Conservation (phyloP, 2,329 filamentous ascomycete species). For the Aureobasidium lini region DNA sequence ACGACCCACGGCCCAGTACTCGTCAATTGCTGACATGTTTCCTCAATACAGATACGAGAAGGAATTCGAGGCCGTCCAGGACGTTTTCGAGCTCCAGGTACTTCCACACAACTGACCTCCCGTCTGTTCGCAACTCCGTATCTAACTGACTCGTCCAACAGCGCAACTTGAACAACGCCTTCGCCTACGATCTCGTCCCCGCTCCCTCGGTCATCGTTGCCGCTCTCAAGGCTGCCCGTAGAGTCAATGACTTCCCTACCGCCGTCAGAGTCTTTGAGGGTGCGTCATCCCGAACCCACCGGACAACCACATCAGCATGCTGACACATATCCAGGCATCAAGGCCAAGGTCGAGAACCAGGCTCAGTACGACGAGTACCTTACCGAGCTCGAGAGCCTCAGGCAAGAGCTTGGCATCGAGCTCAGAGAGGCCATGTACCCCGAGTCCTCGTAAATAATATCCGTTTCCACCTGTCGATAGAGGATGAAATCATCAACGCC, state of each 20-base stretch:
- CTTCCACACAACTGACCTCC: slow-evolving; percentile 13
- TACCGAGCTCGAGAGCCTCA: slow-evolving; percentile 81
- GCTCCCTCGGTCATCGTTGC: slow-evolving; percentile 84
- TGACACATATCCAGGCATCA: slow-evolving; percentile 60
- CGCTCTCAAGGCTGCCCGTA: slow-evolving; percentile 84
- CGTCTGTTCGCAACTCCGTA: background rate
- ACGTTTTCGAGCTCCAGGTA: slow-evolving; percentile 99
- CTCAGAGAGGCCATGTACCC: slow-evolving; percentile 94
- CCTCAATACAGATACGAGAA: slow-evolving; percentile 78
- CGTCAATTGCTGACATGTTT: slow-evolving; percentile 12
- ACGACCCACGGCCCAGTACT: background rate
- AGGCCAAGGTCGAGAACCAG: slow-evolving; percentile 99
- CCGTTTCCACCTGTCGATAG: background rate
- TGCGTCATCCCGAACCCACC: slow-evolving; percentile 40
- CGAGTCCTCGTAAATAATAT: slow-evolving; percentile 26
- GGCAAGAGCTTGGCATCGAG: slow-evolving; percentile 85
- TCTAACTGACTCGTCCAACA: slow-evolving; percentile 29
- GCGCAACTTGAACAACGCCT: slow-evolving; percentile 98
- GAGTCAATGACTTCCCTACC: slow-evolving; percentile 97
- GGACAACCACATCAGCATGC: background rate
- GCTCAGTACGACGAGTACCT: slow-evolving; percentile 96
- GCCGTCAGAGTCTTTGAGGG: slow-evolving; percentile 98
- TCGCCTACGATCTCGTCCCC: slow-evolving; percentile 98
- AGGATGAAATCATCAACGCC: slow-evolving; percentile 10
- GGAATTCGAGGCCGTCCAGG: slow-evolving; percentile 95